phyloP scores from a whole-genome alignment of 2,329 filamentous ascomycete species.

The Cladosporium colombiae region DNA sequence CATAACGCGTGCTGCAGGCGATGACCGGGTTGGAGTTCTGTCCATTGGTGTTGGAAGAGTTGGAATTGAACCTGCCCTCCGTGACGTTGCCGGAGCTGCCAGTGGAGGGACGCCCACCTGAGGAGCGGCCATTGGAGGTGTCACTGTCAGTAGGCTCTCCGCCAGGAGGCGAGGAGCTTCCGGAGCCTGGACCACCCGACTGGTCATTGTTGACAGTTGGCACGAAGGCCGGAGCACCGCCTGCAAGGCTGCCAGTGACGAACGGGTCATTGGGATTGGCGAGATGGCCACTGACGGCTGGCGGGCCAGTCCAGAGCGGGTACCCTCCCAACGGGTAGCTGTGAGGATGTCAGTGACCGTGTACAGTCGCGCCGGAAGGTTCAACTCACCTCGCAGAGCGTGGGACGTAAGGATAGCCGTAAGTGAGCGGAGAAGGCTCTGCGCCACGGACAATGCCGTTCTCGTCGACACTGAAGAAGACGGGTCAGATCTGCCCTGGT shows the following conservation, averaged over 20 bases:
- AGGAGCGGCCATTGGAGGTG: background rate
- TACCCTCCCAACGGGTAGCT: background rate
- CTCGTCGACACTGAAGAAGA: background rate
- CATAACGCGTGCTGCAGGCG: background rate
- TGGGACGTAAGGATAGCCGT: background rate
- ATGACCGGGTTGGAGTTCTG: conserved; percentile 2
- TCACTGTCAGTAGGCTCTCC: background rate
- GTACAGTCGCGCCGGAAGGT: background rate
- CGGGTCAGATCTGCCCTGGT: background rate
- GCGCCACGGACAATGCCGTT: background rate
- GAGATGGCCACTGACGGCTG: background rate
- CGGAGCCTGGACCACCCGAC: background rate
- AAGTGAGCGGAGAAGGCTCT: background rate
- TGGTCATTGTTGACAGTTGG: background rate
- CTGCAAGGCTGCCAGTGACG: background rate
- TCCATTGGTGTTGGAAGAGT: background rate
- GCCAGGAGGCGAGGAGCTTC: background rate
- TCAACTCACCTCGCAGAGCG: background rate
- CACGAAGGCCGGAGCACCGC: background rate
- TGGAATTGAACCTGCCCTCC: background rate
- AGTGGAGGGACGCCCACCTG: background rate
- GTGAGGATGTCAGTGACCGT: background rate
- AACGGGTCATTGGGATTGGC: background rate
- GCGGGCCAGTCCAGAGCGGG: background rate
- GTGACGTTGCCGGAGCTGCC: background rate